Evolutionary conservation across 192 early-diverging fungal genomes (phyloP).

Genomic region (Dimargaris xerosporica): DNA sequence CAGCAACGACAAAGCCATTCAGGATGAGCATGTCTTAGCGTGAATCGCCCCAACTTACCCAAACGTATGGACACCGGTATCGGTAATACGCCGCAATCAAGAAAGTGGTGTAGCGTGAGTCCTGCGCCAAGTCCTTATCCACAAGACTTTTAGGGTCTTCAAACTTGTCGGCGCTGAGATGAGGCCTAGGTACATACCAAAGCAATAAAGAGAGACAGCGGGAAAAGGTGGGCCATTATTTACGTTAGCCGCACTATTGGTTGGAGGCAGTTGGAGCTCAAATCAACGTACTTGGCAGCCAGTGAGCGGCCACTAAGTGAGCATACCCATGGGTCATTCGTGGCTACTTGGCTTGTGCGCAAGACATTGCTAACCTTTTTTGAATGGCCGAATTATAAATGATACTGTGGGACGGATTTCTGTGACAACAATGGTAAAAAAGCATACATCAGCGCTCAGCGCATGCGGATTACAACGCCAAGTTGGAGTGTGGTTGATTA

Average conservation of each 20-base stretch:
- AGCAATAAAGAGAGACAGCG: not conserved
- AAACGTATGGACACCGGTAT: conserved; percentile 58
- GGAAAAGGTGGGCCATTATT: conserved; percentile 15
- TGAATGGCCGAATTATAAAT: no score
- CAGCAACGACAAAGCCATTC: not conserved
- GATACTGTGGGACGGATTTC: no score
- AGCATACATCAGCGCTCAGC: conserved; percentile 7
- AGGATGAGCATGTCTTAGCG: not conserved
- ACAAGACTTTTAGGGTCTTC: conserved; percentile 12
- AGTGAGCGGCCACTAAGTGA: no score
- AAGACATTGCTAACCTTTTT: no score
- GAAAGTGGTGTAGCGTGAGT: conserved; percentile 37
- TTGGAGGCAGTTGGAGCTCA: conserved; percentile 14
- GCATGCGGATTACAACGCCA: not conserved
- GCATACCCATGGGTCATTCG: no score
- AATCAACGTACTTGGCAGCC: conserved; percentile 9
- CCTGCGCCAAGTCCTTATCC: conserved; percentile 18
- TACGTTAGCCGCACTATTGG: conserved; percentile 23
- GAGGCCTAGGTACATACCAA: not conserved
- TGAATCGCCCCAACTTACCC: conserved; percentile 25
- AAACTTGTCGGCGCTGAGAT: not conserved
- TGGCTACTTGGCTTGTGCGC: no score
- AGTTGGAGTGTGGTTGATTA: conserved; percentile 19
- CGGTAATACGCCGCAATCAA: conserved; percentile 50
- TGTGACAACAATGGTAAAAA: not conserved